Conservation (phyloP, 2,329 filamentous ascomycete genomes). For the Parastagonospora avenae region DNA sequence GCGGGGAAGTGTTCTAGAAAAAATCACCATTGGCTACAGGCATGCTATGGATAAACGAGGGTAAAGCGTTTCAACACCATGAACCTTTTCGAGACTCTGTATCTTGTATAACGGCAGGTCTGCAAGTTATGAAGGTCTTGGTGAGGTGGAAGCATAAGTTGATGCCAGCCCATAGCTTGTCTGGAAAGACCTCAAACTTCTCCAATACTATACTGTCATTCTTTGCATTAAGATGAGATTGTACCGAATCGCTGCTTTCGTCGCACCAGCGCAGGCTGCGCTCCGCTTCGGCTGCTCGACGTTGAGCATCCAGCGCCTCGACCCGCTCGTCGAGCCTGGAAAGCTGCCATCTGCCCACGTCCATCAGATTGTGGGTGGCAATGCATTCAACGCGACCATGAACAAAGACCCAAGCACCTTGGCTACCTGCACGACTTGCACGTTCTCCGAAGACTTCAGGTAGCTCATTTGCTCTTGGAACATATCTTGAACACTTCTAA, state of each 20-base stretch:
- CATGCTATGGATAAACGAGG: conserved; percentile 5
- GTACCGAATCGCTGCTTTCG: conserved; percentile 8
- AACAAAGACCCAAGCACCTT: conserved; percentile 13
- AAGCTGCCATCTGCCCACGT: conserved; percentile 26
- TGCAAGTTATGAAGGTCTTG: background rate
- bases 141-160: background rate
- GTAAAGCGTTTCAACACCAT: conserved; percentile 4
- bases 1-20: background rate
- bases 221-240: conserved; percentile 9
- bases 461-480: background rate
- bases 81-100: background rate
- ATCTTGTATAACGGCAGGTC: background rate
- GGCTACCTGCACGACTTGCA: conserved; percentile 21
- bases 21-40: background rate
- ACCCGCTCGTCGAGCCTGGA: conserved; percentile 34
- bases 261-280: conserved; percentile 16
- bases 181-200: background rate
- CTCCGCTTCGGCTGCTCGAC: conserved; percentile 28
- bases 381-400: conserved; percentile 26
- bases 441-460: conserved; percentile 33
- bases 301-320: conserved; percentile 26
- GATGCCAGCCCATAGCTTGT: background rate
- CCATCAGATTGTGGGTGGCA: conserved; percentile 27
- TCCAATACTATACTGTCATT: background rate
- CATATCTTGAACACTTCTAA: background rate